phyloP scores from a whole-genome alignment of 2,329 filamentous ascomycete species.

The Coniochaeta sp. region DNA sequence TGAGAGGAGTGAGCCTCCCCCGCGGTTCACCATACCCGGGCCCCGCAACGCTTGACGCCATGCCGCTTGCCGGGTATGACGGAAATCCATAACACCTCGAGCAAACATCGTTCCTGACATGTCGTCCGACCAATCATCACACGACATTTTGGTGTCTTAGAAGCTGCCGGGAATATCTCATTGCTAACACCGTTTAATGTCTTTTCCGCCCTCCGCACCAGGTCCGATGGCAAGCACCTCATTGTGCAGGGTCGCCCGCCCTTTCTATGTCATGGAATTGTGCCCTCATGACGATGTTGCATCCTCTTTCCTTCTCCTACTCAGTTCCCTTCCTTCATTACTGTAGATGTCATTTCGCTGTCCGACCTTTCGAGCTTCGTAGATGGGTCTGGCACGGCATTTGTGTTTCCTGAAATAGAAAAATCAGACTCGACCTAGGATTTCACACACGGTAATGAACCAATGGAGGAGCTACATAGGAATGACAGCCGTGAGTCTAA shows the following conservation, averaged over 20 bases:
- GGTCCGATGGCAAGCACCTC: neutral
- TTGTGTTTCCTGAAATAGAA: neutral
- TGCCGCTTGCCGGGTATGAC: neutral
- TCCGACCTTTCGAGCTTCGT: neutral
- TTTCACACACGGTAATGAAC: neutral
- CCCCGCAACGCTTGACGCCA: neutral
- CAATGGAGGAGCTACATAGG: neutral
- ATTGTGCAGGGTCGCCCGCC: neutral
- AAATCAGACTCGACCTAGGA: neutral
- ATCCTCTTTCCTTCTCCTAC: neutral
- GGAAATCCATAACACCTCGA: neutral
- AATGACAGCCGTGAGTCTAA: neutral
- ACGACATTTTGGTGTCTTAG: neutral
- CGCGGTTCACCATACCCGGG: constrained; percentile 1
- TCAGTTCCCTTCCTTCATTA: neutral
- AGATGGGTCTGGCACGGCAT: neutral
- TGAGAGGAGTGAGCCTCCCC: neutral
- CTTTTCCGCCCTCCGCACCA: neutral
- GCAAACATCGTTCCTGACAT: neutral
- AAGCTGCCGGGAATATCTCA: neutral
- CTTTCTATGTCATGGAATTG: neutral
- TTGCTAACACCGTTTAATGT: neutral
- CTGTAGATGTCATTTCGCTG: neutral
- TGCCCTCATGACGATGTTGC: neutral
- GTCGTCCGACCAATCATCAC: neutral